These are phyloP conservation scores for Glaciozyma martinii DNA, from an alignment of 768 basidiomycete genomes.

Conservation along the genomic window DNA sequence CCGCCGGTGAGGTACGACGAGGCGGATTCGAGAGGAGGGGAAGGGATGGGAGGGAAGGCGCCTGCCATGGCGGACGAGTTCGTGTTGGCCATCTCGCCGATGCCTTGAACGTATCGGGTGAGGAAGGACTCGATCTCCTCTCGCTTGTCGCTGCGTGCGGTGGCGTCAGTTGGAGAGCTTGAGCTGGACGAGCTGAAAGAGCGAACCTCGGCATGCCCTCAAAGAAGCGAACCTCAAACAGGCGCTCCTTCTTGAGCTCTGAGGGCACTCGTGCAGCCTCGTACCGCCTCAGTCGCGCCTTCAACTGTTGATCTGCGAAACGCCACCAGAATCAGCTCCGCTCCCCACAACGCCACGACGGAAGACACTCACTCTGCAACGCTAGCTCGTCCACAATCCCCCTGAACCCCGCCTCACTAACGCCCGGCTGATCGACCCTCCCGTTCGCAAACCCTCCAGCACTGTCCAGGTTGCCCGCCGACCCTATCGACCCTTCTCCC, in stretches of 20 bases:
- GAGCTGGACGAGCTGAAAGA: no score
- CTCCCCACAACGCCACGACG: not conserved
- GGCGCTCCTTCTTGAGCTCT: conserved; percentile 17
- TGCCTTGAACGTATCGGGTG: conserved; percentile 12
- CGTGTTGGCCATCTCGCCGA: not conserved
- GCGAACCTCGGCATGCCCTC: conserved; percentile 17
- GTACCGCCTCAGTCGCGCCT: conserved; percentile 16
- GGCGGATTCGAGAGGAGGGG: not conserved
- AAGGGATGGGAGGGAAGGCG: not conserved
- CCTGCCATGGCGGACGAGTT: not conserved
- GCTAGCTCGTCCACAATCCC: conserved; percentile 24
- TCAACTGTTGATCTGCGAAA: conserved; percentile 14
- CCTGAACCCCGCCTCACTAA: conserved; percentile 14
- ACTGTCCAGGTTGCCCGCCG: no score
- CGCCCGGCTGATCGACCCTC: not conserved
- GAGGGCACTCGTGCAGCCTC: conserved; percentile 11
- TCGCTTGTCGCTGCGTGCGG: conserved; percentile 7
- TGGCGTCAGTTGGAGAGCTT: not conserved
- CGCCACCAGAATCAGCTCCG: not conserved
- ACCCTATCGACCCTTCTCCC: no score
- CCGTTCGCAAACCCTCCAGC: not conserved
- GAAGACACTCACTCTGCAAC: conserved; percentile 13
- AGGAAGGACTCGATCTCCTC: conserved; percentile 18
- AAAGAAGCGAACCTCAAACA: conserved; percentile 28
- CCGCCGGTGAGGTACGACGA: not conserved